phyloP scores from a whole-genome alignment of 2,329 filamentous ascomycete species.

The Huntiella bhutanensis region DNA sequence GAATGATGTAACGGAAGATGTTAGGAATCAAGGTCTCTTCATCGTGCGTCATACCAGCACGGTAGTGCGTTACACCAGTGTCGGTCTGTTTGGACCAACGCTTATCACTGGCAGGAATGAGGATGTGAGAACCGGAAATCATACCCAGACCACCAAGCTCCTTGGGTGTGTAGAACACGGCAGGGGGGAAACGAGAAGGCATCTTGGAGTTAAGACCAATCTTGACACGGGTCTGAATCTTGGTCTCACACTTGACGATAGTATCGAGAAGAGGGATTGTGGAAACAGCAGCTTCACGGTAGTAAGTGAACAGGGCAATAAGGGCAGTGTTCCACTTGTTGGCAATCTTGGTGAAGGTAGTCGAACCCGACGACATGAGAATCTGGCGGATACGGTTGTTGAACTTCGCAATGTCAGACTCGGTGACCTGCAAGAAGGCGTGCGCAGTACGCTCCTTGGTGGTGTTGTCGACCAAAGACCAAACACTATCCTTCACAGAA shows the following conservation, averaged over 20 bases:
- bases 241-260: slow-evolving; percentile 98
- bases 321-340: slow-evolving; percentile 99
- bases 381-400: slow-evolving; percentile 98
- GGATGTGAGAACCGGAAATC: slow-evolving; percentile 95
- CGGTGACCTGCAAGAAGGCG: slow-evolving; percentile 91
- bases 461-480: slow-evolving; percentile 90
- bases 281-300: slow-evolving; percentile 89
- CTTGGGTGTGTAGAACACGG: slow-evolving; percentile 97
- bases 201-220: slow-evolving; percentile 98
- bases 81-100: slow-evolving; percentile 98
- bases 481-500: slow-evolving; percentile 92
- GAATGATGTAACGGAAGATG: slow-evolving; percentile 98
- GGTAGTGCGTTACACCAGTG: slow-evolving; percentile 88
- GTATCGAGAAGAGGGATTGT: slow-evolving; percentile 88
- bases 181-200: slow-evolving; percentile 94
- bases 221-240: slow-evolving; percentile 97
- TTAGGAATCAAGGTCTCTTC: slow-evolving; percentile 96
- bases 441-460: slow-evolving; percentile 95
- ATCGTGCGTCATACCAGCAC: slow-evolving; percentile 93
- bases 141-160: slow-evolving; percentile 92
- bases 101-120: slow-evolving; percentile 95
- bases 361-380: slow-evolving; percentile 97
- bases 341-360: slow-evolving; percentile 97
- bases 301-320: slow-evolving; percentile 96
- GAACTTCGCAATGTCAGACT: slow-evolving; percentile 96